phyloP scores from a whole-genome alignment of 768 basidiomycete species.

The Kwoniella newhampshirensis region DNA sequence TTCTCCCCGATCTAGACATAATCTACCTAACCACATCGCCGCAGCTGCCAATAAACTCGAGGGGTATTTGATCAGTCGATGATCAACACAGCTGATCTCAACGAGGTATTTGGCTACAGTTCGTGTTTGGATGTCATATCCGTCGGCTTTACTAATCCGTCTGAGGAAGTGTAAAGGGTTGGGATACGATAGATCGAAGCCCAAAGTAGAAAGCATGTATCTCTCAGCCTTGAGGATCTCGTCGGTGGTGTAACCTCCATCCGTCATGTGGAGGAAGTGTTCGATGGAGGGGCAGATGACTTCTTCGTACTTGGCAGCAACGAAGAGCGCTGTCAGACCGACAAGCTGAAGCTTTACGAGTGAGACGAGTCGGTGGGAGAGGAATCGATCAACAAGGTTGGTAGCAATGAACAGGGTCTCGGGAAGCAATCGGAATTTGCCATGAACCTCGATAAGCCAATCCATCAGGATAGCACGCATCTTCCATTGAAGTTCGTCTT shows the following conservation, averaged over 20 bases:
- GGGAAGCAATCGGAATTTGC: constrained; percentile 76
- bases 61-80: constrained; percentile 68
- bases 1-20: constrained; percentile 72
- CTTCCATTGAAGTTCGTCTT: constrained; percentile 80
- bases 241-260: constrained; percentile 70
- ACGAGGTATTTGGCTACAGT: constrained; percentile 88
- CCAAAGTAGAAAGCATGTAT: constrained; percentile 79
- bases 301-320: constrained; percentile 90
- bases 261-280: constrained; percentile 77
- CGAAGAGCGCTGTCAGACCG: constrained; percentile 80
- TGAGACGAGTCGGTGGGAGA: constrained; percentile 69
- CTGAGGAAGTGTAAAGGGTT: constrained; percentile 87
- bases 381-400: constrained; percentile 75
- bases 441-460: constrained; percentile 90
- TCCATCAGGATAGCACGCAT: constrained; percentile 87
- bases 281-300: constrained; percentile 79
- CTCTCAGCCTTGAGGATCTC: constrained; percentile 87
- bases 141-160: constrained; percentile 88
- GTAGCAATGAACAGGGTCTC: constrained; percentile 87
- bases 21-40: constrained; percentile 78
- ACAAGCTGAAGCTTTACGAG: constrained; percentile 85
- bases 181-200: constrained; percentile 82
- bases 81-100: constrained; percentile 80
- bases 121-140: constrained; percentile 78
- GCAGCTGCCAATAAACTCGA: constrained; percentile 81